Base-by-base conservation (phyloP, 768 basidiomycete species). In the Basidioascus undulatus region DNA sequence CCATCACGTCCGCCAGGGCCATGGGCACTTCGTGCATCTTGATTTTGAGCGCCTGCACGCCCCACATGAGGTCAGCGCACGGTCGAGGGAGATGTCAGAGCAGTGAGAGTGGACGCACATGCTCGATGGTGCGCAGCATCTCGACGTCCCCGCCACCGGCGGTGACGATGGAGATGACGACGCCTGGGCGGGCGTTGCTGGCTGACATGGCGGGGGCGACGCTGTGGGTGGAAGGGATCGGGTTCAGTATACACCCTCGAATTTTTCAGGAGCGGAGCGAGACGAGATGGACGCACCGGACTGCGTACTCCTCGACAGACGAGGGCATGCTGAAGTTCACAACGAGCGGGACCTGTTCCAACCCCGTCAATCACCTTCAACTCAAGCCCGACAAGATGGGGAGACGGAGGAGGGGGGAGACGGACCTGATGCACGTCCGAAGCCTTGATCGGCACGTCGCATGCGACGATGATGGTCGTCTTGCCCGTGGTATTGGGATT, bases 41-140 rank as follows among this genome's bases (percentile, higher is more conserved):
- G n/a, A n/a, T n/a, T n/a, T n/a, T n/a, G n/a, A n/a, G n/a, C n/a
- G n/a, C n/a, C n/a, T n/a, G n/a, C n/a, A n/a, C n/a, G n/a, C n/a
- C n/a, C n/a, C n/a, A n/a, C n/a, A n/a, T n/a, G n/a, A n/a, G n/a
- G n/a, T n/a, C n/a, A n/a, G n/a, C n/a, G n/a, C n/a, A n/a, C n/a
- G n/a, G n/a, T n/a, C n/a, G n/a, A n/a, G n/a, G n/a, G n/a, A n/a
- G n/a, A n/a, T n/a, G n/a, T n/a, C n/a, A n/a, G n/a, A n/a, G n/a
- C n/a, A n/a, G n/a, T n/a, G n/a, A n/a, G n/a, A n/a, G n/a, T n/a
- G n/a, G n/a, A n/a, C n/a, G n/a, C n/a, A n/a, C n/a, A n/a, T n/a
- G n/a, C 65, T 96, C 89, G 66, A 94, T 94, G 50, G 80, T 81
- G 54, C 89, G 71, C 47, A 96, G 64, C 86, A 94, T 92, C 63